Evolutionary conservation across 495 filamentous ascomycete genomes (phyloP).

Genomic region (Penicillium goetzii): DNA sequence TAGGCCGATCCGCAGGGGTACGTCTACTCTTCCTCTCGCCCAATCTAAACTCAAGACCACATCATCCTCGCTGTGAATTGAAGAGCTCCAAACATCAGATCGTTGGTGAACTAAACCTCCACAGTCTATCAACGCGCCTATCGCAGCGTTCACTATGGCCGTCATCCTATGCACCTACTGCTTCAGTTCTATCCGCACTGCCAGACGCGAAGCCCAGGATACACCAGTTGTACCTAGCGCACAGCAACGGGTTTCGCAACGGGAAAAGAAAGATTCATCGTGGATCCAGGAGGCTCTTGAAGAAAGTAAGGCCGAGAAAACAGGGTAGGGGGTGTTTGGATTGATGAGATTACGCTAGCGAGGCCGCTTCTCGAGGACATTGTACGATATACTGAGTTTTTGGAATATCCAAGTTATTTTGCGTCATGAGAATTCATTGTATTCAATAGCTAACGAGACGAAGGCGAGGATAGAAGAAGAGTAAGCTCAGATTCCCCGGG

Average conservation of each 20-base stretch:
- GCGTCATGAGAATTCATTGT: neutral
- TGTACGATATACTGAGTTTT: neutral
- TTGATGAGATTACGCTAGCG: neutral
- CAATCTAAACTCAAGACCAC: neutral
- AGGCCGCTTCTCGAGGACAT: neutral
- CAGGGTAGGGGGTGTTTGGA: neutral
- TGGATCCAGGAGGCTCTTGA: slow-evolving; percentile 49
- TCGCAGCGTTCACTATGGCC: slow-evolving; percentile 56
- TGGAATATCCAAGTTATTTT: neutral
- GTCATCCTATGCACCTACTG: slow-evolving; percentile 53
- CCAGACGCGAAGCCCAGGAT: slow-evolving; percentile 41
- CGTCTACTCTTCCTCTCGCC: slow-evolving; percentile 10
- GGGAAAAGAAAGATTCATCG: slow-evolving; percentile 27
- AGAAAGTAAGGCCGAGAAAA: slow-evolving; percentile 28
- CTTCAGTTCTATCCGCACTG: slow-evolving; percentile 52
- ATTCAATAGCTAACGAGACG: neutral
- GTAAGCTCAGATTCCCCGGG: neutral
- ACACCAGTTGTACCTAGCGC: slow-evolving; percentile 11
- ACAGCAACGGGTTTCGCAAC: slow-evolving; percentile 11
- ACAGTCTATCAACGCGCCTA: slow-evolving; percentile 51
- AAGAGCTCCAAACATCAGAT: neutral
- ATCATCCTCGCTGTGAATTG: neutral
- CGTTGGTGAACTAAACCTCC: neutral
- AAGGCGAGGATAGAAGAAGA: neutral
- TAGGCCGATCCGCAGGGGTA: slow-evolving; percentile 31